These are phyloP conservation scores for Musa itinerans DNA, from an alignment of 176 grass and related monocot species.

Conservation along the genomic window DNA sequence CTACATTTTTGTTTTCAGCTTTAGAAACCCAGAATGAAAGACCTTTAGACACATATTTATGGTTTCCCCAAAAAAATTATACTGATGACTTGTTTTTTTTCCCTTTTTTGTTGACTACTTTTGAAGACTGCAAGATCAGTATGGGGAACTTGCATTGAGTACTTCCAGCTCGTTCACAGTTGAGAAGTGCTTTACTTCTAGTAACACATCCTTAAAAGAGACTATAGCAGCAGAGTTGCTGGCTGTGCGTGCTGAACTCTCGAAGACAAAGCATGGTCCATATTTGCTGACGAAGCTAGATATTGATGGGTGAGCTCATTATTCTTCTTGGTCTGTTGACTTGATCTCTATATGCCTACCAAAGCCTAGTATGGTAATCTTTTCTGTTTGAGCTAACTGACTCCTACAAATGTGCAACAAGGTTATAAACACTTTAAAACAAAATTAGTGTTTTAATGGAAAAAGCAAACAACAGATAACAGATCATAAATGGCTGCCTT, in stretches of 20 bases:
- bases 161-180: conserved; percentile 76
- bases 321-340: not conserved
- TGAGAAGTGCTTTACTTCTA: conserved; percentile 79
- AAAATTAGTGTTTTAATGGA: not conserved
- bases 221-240: conserved; percentile 55
- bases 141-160: conserved; percentile 69
- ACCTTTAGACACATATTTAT: too few relatives aligned
- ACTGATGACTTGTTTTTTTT: not conserved
- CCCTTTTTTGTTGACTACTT: conserved; percentile 2
- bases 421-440: not conserved
- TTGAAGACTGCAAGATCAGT: conserved; percentile 64
- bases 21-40: too few relatives aligned
- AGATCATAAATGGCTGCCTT: too few relatives aligned
- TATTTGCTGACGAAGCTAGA: conserved; percentile 91
- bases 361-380: not conserved
- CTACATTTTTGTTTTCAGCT: too few relatives aligned
- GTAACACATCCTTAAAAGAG: conserved; percentile 82
- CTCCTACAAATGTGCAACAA: not conserved
- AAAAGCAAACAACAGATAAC: too few relatives aligned
- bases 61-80: not conserved
- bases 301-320: conserved; percentile 55
- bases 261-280: conserved; percentile 65
- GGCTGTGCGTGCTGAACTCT: conserved; percentile 50
- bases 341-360: not conserved
- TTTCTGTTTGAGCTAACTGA: not conserved